Base-by-base conservation (phyloP, 1,139 yeast genomes). In the Saccharomyces hybrid region DNA sequence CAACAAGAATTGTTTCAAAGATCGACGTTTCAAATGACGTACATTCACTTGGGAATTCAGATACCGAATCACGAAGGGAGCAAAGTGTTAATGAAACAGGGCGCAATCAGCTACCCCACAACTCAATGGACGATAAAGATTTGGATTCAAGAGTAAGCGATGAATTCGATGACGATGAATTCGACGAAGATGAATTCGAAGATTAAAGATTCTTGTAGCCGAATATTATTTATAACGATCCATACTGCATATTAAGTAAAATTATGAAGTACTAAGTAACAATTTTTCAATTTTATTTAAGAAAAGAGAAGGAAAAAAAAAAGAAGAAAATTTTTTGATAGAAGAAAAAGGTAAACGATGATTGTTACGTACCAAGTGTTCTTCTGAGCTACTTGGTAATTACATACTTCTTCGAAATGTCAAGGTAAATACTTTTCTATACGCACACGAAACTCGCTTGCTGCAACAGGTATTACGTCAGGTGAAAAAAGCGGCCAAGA, bases 61-160 rank as follows among this genome's bases (percentile, higher is more conserved):
- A 29, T 23, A 29, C 29, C 49, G 23, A 32, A 26, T 16, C 42
- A 48, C 16, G 28, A 16, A 13, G 34, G 32, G 54, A 46, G 11
- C 49, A 51, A 16, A 50, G 49, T 29, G 38, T 41, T 7, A 54
- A 53, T 7, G 55, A 56, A 11, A 31, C 44, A 25, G 54, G 51
- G 25, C 57, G 54, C 51, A 60, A 53, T 20, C 70, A 66, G 11
- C 68, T 64, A 44, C 68, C 63, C 32, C 64, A 64, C 34, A 62
- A 57, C 29, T 51, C 47, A 25, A 60, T 56, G 14, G 56, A 54
- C 26, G 56, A 49, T 5, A 59, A 53, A 2, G 60, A 60, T 23
- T 55, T 60, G 16, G 56, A 53, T 14, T 38, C 50, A 25, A 46
- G 44, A 38, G 25, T 38, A 9, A 64, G 57, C 28, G 64, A 61